Evolutionary conservation across 2,329 filamentous ascomycete species (phyloP), one percentile per base, ranked within the genome.

Genomic region (Sporothrix euskadiensis): DNA sequence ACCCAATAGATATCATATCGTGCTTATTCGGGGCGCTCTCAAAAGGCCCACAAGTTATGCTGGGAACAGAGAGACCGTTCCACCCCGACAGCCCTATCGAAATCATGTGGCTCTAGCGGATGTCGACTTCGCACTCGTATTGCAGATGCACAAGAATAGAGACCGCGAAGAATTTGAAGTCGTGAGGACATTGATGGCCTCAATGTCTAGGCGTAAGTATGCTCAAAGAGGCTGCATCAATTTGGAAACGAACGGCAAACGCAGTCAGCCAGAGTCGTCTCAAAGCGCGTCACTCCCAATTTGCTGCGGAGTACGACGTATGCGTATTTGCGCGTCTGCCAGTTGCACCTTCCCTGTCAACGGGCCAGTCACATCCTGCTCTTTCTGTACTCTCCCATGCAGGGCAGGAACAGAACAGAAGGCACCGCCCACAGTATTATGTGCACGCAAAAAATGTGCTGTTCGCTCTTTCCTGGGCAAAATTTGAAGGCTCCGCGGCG

Each of bases 231-330:
- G 9, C 61, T 63, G 61, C 10, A 14, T 65, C 10, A n/a, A 30
- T 47, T 65, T 65, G 61, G 61, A 30, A 65, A 47, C 39, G 19
- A 19, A 19, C 61, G n/a, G 61, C 61, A 66, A 30, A 30, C 61
- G 30, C 61, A 14, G 61, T 66, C 61, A 47, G 39, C 22, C 7
- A 26, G 61, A n/a, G 61, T 66, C 2, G 39, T n/a, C 26, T 41
- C 59, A 19, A 22, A 16, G 32, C 32, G 32, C 59, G 59, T 41
- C 19, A 22, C 59, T 63, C 59, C 35, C 16, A 63, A 63, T 41
- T 63, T 41, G 19, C 19, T 63, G 2, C 26, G 26, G 26, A 26
- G 26, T 26, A n/a, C n/a, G n/a, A n/a, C n/a, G n/a, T n/a, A n/a
- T n/a, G n/a, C n/a, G n/a, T n/a, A 41, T 63, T 63, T 63, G 59